A percentile compares a stretch with the other conserved stretches of the same genome.
These are phyloP conservation scores for Colletotrichum sojae DNA, from an alignment of 2,329 filamentous ascomycete species.

Conservation along the genomic window DNA sequence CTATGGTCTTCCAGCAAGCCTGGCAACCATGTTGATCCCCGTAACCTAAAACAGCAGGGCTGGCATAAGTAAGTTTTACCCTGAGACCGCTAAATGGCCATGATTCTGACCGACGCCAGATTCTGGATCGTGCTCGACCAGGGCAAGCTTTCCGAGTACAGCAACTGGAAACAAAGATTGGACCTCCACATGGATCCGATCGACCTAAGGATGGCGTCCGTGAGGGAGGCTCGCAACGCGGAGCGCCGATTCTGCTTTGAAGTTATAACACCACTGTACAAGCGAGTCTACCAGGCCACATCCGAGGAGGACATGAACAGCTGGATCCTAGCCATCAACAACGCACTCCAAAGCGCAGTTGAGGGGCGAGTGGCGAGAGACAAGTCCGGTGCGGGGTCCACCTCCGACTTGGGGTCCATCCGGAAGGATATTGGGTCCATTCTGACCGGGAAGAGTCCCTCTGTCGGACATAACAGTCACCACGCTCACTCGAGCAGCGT, in stretches of 20 bases:
- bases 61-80: slow-evolving; percentile 90
- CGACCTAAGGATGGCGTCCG: slow-evolving; percentile 95
- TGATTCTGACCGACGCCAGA: slow-evolving; percentile 60
- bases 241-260: slow-evolving; percentile 98
- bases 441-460: slow-evolving; percentile 91
- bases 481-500: slow-evolving; percentile 61
- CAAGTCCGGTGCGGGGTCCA: slow-evolving; percentile 57
- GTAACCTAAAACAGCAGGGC: slow-evolving; percentile 94
- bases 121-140: slow-evolving; percentile 99
- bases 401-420: slow-evolving; percentile 68
- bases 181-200: slow-evolving; percentile 99
- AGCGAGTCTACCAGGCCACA: slow-evolving; percentile 96
- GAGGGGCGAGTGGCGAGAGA: slow-evolving; percentile 80
- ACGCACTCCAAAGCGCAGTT: slow-evolving; percentile 94
- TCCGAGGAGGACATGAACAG: slow-evolving; percentile 98
- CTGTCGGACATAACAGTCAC: slow-evolving; percentile 69
- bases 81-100: background rate
- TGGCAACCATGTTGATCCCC: slow-evolving; percentile 94
- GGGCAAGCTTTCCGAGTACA: slow-evolving; percentile 96
- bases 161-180: slow-evolving; percentile 98
- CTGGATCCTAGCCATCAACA: slow-evolving; percentile 98
- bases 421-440: slow-evolving; percentile 93
- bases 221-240: slow-evolving; percentile 93
- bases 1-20: slow-evolving; percentile 95
- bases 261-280: slow-evolving; percentile 96